phyloP scores from a whole-genome alignment of 2,329 filamentous ascomycete genomes.

The Lasiodiplodia gonubiensis region DNA sequence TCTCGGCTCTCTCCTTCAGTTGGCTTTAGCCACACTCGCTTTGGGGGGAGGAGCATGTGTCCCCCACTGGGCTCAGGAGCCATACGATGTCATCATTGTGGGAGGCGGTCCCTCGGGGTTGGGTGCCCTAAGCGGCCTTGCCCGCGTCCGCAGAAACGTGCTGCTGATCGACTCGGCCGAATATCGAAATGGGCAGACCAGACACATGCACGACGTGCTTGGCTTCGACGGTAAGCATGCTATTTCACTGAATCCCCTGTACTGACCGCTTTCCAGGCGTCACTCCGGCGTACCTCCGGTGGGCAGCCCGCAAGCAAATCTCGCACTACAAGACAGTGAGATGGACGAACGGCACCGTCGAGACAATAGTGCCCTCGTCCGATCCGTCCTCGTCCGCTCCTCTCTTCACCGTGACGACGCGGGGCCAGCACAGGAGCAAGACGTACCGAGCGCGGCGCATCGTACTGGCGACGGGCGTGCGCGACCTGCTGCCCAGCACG shows the following conservation, averaged over 20 bases:
- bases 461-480: slow-evolving; percentile 3
- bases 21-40: slow-evolving; percentile 1
- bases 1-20: not conserved
- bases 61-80: slow-evolving; percentile 11
- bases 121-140: slow-evolving; percentile 46
- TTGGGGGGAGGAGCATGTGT: slow-evolving; percentile 3
- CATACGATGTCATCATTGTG: slow-evolving; percentile 39
- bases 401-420: not conserved
- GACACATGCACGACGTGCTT: slow-evolving; percentile 51
- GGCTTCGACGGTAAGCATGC: slow-evolving; percentile 13
- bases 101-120: slow-evolving; percentile 56
- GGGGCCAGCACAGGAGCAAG: not conserved
- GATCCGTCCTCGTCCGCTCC: not conserved
- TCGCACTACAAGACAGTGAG: slow-evolving; percentile 7
- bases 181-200: slow-evolving; percentile 51
- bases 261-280: not conserved
- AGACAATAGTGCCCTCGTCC: not conserved
- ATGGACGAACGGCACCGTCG: slow-evolving; percentile 5
- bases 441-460: not conserved
- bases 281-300: slow-evolving; percentile 19
- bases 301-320: slow-evolving; percentile 3
- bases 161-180: slow-evolving; percentile 51
- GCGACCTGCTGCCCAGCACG: not conserved
- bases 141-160: slow-evolving; percentile 47
- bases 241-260: not conserved